Evolutionary conservation across 208 protist species (phyloP), one percentile per base, ranked within the genome.

Genomic region (Acanthamoeba sp.): DNA sequence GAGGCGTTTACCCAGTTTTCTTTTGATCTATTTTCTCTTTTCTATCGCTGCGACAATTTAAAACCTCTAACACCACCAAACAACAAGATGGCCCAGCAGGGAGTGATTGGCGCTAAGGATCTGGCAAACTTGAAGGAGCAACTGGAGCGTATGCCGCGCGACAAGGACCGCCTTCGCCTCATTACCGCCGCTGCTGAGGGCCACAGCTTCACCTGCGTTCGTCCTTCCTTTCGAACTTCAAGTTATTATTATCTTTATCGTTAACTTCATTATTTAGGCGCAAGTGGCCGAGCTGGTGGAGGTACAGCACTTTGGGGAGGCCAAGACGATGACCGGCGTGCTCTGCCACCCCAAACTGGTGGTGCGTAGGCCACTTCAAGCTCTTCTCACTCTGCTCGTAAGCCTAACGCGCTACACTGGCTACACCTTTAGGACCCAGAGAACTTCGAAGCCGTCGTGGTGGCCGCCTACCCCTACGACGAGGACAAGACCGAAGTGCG

Each of bases 301-400:
- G 62, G 69, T 94, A 12, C 91, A 94, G 87, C 91, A 94, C 91
- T 94, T 57, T 42, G 91, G 91, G 27, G 91, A 94, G 52, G 91
- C 91, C 24, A 94, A 94, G 27, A 94, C 73, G 24, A 94, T 88
- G 52, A 94, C 91, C 14, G 91, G 38, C 29, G 80, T 94, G 73
- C 62, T 94, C 32, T 40, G 52, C 48, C 34, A 94, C 42, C 91
- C 91, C 29, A 94, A 85, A 24, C 48, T 94, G 34, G 40, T 55
- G 7, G n/a, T n/a, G n/a, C n/a, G n/a, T n/a, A n/a, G n/a, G n/a
- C n/a, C n/a, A n/a, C n/a, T n/a, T n/a, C n/a, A n/a, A n/a, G n/a
- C n/a, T n/a, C n/a, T n/a, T n/a, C n/a, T n/a, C n/a, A n/a, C n/a
- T n/a, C n/a, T n/a, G n/a, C n/a, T n/a, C n/a, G n/a, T n/a, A n/a